Percentiles rank a stretch among this genome's conserved stretches.
These are phyloP conservation scores for Rheum nobile DNA, from an alignment of 148 eudicot genomes.

Conservation along the genomic window DNA sequence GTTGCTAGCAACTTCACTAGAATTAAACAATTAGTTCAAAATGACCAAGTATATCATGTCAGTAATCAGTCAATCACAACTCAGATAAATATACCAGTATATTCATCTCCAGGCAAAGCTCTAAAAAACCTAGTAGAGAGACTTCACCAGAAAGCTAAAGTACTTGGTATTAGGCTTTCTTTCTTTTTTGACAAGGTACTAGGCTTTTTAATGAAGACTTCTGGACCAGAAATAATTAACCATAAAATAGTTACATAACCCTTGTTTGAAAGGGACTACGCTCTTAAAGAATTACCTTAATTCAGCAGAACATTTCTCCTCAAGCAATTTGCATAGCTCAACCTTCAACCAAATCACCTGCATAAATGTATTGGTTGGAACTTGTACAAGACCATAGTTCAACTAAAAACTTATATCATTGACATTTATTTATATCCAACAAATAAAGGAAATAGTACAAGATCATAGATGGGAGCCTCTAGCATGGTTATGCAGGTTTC, in stretches of 20 bases:
- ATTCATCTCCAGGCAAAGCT: not conserved
- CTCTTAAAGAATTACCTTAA: constrained; percentile 48
- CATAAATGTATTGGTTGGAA: not conserved
- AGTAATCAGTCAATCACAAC: not conserved
- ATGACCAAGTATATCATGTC: not conserved
- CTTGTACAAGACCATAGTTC: not conserved
- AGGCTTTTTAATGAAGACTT: not conserved
- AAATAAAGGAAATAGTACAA: not conserved
- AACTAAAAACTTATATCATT: not conserved
- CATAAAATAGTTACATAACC: not conserved
- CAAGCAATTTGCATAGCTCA: constrained; percentile 75
- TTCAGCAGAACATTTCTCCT: constrained; percentile 85
- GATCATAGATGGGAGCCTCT: not conserved
- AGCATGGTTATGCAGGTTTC: not conserved
- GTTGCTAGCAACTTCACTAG: not conserved
- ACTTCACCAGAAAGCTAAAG: not conserved
- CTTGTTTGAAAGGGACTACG: not conserved
- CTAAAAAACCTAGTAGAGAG: not conserved
- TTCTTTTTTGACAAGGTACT: not conserved
- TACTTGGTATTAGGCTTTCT: not conserved
- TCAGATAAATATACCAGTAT: not conserved
- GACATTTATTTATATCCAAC: not conserved
- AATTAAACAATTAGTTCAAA: not conserved
- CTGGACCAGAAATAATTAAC: not conserved
- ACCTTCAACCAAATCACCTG: constrained; percentile 85